These are phyloP conservation scores for Pythium sukuiense DNA, from an alignment of 352 stramenopile genomes.

Conservation along the genomic window DNA sequence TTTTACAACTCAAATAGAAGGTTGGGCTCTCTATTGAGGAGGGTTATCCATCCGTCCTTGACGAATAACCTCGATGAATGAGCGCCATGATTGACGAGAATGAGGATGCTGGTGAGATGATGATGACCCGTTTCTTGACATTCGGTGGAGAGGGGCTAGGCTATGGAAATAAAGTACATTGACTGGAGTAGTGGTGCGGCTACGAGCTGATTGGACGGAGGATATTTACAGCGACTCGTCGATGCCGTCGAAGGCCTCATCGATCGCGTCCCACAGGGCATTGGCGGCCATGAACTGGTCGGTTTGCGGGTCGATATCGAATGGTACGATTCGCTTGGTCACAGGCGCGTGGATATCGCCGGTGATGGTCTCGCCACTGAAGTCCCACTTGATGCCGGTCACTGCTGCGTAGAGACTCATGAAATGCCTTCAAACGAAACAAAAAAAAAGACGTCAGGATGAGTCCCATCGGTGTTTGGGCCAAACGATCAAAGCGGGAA, in stretches of 20 bases:
- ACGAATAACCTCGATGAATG: too few relatives aligned
- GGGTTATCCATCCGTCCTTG: not conserved
- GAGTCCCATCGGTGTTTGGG: too few relatives aligned
- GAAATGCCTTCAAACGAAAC: conserved; percentile 35
- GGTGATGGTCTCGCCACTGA: conserved; percentile 46
- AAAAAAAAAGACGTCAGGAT: not conserved
- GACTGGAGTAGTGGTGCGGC: not conserved
- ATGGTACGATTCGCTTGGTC: conserved; percentile 56
- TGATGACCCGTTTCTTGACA: not conserved
- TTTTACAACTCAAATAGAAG: not conserved
- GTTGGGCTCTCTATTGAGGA: not conserved
- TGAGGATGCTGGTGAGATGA: not conserved
- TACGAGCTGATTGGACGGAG: not conserved
- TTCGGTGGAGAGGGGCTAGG: not conserved
- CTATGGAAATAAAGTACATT: conserved; percentile 4
- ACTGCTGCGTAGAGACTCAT: conserved; percentile 77
- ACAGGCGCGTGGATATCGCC: conserved; percentile 65
- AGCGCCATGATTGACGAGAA: not conserved
- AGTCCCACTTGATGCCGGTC: conserved; percentile 82
- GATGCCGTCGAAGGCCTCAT: conserved; percentile 61
- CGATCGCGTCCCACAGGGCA: conserved; percentile 66
- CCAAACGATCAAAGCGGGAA: not conserved
- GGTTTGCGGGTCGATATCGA: conserved; percentile 54
- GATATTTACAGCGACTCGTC: conserved; percentile 45
- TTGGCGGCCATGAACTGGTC: conserved; percentile 63